Evolutionary conservation across 1,284 basidiomycete genomes (phyloP).

Genomic region (Entoloma clypeatum): DNA sequence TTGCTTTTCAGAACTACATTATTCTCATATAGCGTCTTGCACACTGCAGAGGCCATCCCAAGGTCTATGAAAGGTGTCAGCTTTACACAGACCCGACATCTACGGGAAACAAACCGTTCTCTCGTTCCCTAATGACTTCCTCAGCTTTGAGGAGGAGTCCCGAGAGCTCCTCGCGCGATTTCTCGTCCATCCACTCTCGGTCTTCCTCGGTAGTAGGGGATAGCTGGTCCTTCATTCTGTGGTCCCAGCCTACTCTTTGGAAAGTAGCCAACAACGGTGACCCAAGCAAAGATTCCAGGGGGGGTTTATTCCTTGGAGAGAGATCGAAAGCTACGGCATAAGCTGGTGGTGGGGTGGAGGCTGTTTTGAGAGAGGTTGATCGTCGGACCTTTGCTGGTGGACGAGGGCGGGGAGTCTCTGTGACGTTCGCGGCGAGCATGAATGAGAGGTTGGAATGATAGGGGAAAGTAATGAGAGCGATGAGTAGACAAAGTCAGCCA

Average conservation of each 20-base stretch:
- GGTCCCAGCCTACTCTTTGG: constrained; percentile 25
- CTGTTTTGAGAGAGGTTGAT: constrained; percentile 23
- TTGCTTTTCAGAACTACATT: constrained; percentile 65
- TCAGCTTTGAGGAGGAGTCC: constrained; percentile 65
- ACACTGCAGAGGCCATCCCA: constrained; percentile 59
- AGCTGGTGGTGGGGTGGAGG: constrained; percentile 49
- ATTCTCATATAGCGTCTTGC: constrained; percentile 65
- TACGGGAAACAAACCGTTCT: constrained; percentile 53
- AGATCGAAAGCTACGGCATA: constrained; percentile 37
- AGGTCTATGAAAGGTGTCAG: constrained; percentile 49
- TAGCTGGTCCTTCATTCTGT: constrained; percentile 19
- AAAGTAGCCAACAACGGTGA: constrained; percentile 36
- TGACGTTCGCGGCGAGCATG: constrained; percentile 48
- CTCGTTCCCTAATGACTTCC: constrained; percentile 69
- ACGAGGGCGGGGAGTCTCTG: constrained; percentile 47
- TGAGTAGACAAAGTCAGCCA: too few relatives aligned
- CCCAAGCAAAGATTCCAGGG: constrained; percentile 33
- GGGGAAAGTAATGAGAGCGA: neutral
- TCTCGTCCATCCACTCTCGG: constrained; percentile 52
- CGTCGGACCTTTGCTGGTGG: constrained; percentile 58
- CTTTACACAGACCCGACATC: constrained; percentile 9
- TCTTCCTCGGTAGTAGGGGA: constrained; percentile 25
- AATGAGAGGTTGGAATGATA: constrained; percentile 4
- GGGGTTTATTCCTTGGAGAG: constrained; percentile 19
- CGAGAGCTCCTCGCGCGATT: constrained; percentile 69